A percentile compares a stretch with the other conserved stretches of the same genome.
These are phyloP conservation scores for Geopyxis carbonaria DNA, from an alignment of 495 filamentous ascomycete genomes.

Conservation along the genomic window DNA sequence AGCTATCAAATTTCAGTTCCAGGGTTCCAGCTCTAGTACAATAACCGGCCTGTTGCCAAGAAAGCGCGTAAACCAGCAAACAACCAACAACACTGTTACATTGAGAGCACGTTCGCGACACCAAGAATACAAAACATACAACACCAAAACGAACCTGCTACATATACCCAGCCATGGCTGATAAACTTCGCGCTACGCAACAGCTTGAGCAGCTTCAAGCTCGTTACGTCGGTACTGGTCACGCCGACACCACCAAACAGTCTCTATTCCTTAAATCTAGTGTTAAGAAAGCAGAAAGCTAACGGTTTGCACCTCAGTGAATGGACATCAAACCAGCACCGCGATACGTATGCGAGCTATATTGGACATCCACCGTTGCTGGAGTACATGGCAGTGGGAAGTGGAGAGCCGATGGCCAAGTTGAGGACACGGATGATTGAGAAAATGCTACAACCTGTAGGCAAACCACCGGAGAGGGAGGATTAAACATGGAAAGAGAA, in stretches of 20 bases:
- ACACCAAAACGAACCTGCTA: conserved; percentile 1
- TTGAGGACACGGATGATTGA: conserved; percentile 63
- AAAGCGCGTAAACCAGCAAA: no score
- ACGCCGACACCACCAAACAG: conserved; percentile 87
- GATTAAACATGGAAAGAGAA: conserved; percentile 23
- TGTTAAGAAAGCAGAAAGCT: no score
- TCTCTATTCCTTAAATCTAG: no score
- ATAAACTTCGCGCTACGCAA: conserved; percentile 93
- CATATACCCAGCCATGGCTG: conserved; percentile 39
- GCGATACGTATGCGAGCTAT: conserved; percentile 66
- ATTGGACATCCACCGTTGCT: conserved; percentile 80
- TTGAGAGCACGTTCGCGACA: neutral
- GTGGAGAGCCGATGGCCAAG: conserved; percentile 70
- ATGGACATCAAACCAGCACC: conserved; percentile 82
- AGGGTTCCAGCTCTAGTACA: no score
- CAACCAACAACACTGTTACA: no score
- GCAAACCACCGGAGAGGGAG: conserved; percentile 57
- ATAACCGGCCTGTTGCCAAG: no score
- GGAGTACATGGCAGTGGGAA: conserved; percentile 74
- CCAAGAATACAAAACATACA: neutral
- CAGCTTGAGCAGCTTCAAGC: conserved; percentile 92
- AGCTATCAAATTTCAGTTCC: no score
- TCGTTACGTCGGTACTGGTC: conserved; percentile 90
- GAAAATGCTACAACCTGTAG: conserved; percentile 85
- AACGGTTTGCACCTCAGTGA: conserved; percentile 32